Conservation (phyloP, 805 yeast genomes). For the Sporopachydermia lactativora region DNA sequence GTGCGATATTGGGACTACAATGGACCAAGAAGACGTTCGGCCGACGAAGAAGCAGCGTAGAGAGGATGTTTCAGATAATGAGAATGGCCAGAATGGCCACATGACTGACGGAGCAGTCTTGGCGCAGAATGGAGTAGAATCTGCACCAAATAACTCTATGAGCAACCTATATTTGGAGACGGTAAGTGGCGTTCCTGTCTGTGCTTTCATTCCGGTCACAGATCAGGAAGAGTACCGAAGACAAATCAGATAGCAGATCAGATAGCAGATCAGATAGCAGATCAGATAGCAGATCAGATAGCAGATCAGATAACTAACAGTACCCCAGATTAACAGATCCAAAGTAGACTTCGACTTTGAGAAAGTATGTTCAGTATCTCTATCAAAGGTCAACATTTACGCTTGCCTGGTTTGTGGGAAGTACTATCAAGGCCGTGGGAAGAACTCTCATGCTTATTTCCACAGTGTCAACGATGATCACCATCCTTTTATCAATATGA, state of each 20-base stretch:
- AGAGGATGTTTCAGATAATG: too few relatives aligned
- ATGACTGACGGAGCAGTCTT: too few relatives aligned
- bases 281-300: background rate
- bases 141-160: background rate
- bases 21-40: too few relatives aligned
- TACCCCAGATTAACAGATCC: constrained; percentile 29
- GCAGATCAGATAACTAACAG: constrained; percentile 7
- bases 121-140: too few relatives aligned
- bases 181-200: too few relatives aligned
- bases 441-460: constrained; percentile 47
- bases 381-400: constrained; percentile 48
- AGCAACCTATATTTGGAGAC: constrained; percentile 1
- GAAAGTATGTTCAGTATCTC: constrained; percentile 47
- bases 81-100: too few relatives aligned
- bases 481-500: constrained; percentile 46
- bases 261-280: too few relatives aligned
- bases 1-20: too few relatives aligned
- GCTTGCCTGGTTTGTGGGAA: constrained; percentile 66
- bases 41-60: too few relatives aligned
- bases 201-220: too few relatives aligned
- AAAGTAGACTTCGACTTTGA: constrained; percentile 56
- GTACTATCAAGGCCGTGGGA: constrained; percentile 54
- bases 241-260: too few relatives aligned
- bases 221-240: too few relatives aligned
- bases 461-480: constrained; percentile 55